Percentiles rank a stretch among this genome's conserved stretches.
Evolutionary conservation across 2,329 filamentous ascomycete genomes (phyloP).

Genomic region (Colletotrichum cordylinicola): DNA sequence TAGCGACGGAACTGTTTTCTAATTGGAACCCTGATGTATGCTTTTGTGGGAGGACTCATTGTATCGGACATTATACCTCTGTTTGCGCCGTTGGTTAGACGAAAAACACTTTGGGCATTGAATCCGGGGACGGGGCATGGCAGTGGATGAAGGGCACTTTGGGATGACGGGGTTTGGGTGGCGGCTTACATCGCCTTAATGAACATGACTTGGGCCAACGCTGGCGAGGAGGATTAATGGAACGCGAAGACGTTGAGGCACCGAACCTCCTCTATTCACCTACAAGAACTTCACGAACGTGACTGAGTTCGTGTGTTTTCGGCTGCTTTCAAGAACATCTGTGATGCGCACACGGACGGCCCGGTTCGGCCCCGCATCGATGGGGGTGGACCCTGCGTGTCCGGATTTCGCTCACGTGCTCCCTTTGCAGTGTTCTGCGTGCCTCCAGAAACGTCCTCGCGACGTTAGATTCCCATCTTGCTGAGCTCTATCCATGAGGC

Average conservation of each 20-base stretch:
- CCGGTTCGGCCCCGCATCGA: not conserved
- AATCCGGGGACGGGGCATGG: not conserved
- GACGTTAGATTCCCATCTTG: not conserved
- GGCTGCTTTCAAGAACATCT: not conserved
- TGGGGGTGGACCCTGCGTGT: not conserved
- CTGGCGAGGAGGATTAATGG: not conserved
- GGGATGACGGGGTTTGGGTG: not conserved
- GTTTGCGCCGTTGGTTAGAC: conserved; percentile 4
- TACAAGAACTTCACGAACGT: not conserved
- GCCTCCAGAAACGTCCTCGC: not conserved
- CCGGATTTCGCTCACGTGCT: not conserved
- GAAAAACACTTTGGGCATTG: not conserved
- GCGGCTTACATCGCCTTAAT: conserved; percentile 10
- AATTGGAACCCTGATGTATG: conserved; percentile 30
- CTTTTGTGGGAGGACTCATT: conserved; percentile 3
- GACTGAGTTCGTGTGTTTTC: not conserved
- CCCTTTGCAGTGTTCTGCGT: not conserved
- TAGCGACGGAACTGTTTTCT: conserved; percentile 96
- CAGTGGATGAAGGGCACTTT: conserved; percentile 1
- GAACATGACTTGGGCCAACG: conserved; percentile 5
- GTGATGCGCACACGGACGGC: not conserved
- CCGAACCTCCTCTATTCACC: not conserved
- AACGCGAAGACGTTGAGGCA: not conserved
- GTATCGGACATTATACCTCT: conserved; percentile 20
- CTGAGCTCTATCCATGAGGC: not conserved